phyloP scores from a whole-genome alignment of 345 rosid species.

The Lepidium sativum region DNA sequence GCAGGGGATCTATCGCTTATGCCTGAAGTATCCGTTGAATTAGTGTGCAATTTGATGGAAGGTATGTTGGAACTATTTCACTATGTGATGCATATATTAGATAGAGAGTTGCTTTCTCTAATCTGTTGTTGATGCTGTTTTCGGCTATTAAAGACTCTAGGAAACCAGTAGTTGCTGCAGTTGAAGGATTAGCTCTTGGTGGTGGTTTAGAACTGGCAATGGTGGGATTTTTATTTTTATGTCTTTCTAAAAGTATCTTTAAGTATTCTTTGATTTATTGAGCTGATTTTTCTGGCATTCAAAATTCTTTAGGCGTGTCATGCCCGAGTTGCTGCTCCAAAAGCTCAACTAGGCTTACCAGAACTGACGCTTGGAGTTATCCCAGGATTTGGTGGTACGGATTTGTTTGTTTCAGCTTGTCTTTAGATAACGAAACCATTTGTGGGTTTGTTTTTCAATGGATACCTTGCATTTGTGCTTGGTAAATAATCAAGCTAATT shows the following conservation, averaged over 20 bases:
- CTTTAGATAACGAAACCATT: neutral
- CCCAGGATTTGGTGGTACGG: constrained; percentile 93
- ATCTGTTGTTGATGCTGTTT: constrained; percentile 8
- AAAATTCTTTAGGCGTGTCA: constrained; percentile 60
- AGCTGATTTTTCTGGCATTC: neutral
- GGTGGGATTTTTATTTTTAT: constrained; percentile 39
- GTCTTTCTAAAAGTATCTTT: neutral
- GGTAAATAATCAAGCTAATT: neutral
- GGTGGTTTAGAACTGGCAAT: constrained; percentile 91
- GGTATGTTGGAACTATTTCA: too few relatives aligned
- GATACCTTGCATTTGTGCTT: neutral
- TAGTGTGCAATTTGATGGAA: constrained; percentile 65
- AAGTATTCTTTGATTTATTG: neutral
- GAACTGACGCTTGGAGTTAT: constrained; percentile 85
- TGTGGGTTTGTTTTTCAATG: neutral
- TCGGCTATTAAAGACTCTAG: constrained; percentile 45
- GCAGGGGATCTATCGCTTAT: constrained; percentile 66
- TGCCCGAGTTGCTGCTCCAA: constrained; percentile 77
- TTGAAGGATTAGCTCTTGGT: constrained; percentile 94
- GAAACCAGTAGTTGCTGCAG: constrained; percentile 96
- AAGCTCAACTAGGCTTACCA: constrained; percentile 80
- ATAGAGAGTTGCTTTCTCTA: neutral
- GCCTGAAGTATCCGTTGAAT: constrained; percentile 84
- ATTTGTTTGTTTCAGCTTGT: constrained; percentile 2
- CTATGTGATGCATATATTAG: too few relatives aligned